Conservation (phyloP, 768 basidiomycete genomes). For the Collybiopsis confluens region DNA sequence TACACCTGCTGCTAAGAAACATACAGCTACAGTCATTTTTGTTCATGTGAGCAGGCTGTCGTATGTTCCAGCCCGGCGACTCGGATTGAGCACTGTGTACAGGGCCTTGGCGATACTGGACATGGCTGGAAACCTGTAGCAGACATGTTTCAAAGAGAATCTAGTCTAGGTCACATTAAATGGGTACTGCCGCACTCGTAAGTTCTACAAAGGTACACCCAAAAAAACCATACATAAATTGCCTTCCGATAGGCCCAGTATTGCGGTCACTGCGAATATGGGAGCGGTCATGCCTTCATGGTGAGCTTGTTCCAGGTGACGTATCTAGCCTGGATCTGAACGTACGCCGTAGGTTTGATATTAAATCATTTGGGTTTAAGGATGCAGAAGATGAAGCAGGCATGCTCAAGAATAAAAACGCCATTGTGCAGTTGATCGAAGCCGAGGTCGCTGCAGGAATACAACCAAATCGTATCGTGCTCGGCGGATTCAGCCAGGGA, state of each 20-base stretch:
- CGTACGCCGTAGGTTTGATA: constrained; percentile 66
- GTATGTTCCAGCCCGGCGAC: constrained; percentile 3
- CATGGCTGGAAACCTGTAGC: constrained; percentile 77
- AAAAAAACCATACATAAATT: background rate
- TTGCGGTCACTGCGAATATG: constrained; percentile 70
- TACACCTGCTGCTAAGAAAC: constrained; percentile 52
- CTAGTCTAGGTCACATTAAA: constrained; percentile 69
- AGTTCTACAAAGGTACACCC: constrained; percentile 21
- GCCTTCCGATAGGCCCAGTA: constrained; percentile 37
- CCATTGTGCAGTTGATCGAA: constrained; percentile 66
- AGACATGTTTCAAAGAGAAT: constrained; percentile 53
- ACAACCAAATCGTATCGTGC: constrained; percentile 63
- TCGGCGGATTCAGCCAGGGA: constrained; percentile 91
- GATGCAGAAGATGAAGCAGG: constrained; percentile 70
- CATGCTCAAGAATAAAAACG: constrained; percentile 60
- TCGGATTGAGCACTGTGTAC: background rate
- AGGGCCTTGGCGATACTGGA: constrained; percentile 78
- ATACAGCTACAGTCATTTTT: constrained; percentile 87
- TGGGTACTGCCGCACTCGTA: constrained; percentile 87
- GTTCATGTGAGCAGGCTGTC: constrained; percentile 60
- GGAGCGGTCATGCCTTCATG: constrained; percentile 76
- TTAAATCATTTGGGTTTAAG: constrained; percentile 59
- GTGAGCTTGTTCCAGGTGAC: constrained; percentile 29
- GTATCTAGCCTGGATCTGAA: background rate
- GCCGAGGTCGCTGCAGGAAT: constrained; percentile 72